Percentiles rank a stretch among this genome's conserved stretches.
Evolutionary conservation across 805 yeast genomes (phyloP).

Genomic region (Myxozyma monticola): DNA sequence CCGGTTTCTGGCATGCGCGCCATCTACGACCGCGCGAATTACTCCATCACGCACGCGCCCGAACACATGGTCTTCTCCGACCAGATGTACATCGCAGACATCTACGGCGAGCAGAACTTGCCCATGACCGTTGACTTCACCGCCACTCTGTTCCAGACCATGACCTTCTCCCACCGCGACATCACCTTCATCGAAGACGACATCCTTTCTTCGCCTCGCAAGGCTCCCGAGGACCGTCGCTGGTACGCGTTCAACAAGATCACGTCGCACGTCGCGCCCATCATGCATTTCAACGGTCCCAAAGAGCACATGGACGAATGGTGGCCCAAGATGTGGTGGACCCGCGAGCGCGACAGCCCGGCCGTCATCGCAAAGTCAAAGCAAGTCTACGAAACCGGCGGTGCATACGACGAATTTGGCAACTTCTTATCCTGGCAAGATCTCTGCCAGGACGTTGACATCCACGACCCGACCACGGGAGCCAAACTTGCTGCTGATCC

Average conservation of each 20-base stretch:
- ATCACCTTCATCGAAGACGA: constrained; percentile 25
- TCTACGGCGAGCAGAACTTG: constrained; percentile 27
- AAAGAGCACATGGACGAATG: constrained; percentile 30
- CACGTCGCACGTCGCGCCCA: constrained; percentile 19
- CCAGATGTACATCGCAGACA: constrained; percentile 31
- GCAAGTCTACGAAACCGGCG: constrained; percentile 26
- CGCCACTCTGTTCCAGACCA: constrained; percentile 30
- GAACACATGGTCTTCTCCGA: constrained; percentile 24
- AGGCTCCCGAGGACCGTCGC: constrained; percentile 17
- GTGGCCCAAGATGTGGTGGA: constrained; percentile 34
- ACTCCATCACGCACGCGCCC: constrained; percentile 26
- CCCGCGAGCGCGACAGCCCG: constrained; percentile 14
- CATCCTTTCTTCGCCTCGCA: constrained; percentile 16
- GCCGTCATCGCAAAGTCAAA: constrained; percentile 16
- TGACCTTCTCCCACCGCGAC: constrained; percentile 30
- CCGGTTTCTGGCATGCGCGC: constrained; percentile 23
- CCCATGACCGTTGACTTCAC: constrained; percentile 25
- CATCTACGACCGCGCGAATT: constrained; percentile 27
- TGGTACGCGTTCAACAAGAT: constrained; percentile 23
- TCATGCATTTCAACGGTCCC: constrained; percentile 30
- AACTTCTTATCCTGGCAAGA: constrained; percentile 23
- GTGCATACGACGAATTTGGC: constrained; percentile 27
- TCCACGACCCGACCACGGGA: constrained; percentile 14
- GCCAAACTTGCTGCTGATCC: not conserved
- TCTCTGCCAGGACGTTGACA: constrained; percentile 23